phyloP scores from a whole-genome alignment of 2,329 filamentous ascomycete genomes.

The Pyricularia pennisetigena region DNA sequence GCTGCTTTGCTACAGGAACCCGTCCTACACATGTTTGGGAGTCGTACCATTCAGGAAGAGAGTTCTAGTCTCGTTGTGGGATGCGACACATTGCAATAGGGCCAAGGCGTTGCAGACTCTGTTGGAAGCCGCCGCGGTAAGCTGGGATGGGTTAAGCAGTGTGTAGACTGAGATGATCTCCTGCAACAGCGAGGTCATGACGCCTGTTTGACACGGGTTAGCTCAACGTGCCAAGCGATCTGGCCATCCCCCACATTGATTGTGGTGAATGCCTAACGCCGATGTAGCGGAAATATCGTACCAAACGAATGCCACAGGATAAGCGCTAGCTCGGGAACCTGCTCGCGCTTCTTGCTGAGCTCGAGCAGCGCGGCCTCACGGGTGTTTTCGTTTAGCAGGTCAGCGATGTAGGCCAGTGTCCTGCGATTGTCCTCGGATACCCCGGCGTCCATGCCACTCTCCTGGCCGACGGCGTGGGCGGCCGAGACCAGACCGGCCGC shows the following conservation, averaged over 20 bases:
- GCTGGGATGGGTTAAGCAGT: conserved; percentile 88
- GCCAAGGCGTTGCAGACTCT: conserved; percentile 95
- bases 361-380: conserved; percentile 88
- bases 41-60: conserved; percentile 84
- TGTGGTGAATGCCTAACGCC: background rate
- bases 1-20: conserved; percentile 8
- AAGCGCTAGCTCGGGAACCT: conserved; percentile 90
- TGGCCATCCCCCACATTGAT: background rate
- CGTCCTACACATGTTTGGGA: background rate
- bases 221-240: background rate
- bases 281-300: conserved; percentile 33
- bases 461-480: conserved; percentile 34
- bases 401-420: conserved; percentile 87
- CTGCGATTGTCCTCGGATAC: conserved; percentile 85
- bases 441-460: conserved; percentile 49
- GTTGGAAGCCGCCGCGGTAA: conserved; percentile 96
- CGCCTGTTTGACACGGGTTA: conserved; percentile 44
- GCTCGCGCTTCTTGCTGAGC: conserved; percentile 96
- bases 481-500: conserved; percentile 27
- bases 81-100: conserved; percentile 91
- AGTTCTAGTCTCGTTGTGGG: conserved; percentile 90
- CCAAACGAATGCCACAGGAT: conserved; percentile 99
- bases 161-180: conserved; percentile 99
- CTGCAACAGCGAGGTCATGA: conserved; percentile 95
- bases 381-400: conserved; percentile 77